A percentile compares a stretch with the other conserved stretches of the same genome.
Evolutionary conservation across 2,329 filamentous ascomycete species (phyloP).

Genomic region (Verticillium isaacii): DNA sequence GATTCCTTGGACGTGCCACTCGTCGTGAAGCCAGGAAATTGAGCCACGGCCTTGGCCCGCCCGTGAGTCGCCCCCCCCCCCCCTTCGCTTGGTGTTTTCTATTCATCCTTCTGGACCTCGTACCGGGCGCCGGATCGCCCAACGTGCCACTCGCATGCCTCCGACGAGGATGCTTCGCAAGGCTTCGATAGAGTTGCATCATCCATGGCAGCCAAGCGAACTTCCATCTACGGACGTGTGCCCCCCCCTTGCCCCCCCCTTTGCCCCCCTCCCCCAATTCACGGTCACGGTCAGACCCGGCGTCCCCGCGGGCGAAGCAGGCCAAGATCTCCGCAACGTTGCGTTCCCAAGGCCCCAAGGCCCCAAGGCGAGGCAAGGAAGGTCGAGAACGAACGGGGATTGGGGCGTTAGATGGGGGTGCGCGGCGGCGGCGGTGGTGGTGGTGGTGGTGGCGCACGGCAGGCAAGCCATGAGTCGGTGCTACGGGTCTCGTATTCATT

Average conservation of each 20-base stretch:
- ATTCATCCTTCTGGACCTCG: too few relatives aligned
- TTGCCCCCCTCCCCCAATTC: too few relatives aligned
- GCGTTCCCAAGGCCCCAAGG: neutral
- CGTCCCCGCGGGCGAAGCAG: neutral
- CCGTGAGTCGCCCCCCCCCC: neutral
- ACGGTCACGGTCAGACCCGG: neutral
- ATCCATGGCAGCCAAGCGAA: neutral
- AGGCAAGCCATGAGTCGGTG: neutral
- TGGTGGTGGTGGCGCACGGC: neutral
- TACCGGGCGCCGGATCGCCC: too few relatives aligned
- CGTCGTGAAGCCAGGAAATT: too few relatives aligned
- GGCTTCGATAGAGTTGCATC: neutral
- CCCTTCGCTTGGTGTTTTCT: too few relatives aligned
- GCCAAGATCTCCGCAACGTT: neutral
- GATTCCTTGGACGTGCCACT: neutral
- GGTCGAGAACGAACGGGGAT: neutral
- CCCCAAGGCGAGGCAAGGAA: neutral
- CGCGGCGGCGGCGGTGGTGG: too few relatives aligned
- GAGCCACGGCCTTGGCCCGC: neutral
- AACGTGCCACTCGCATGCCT: neutral
- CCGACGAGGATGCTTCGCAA: neutral
- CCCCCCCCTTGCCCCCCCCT: neutral
- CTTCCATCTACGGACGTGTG: neutral
- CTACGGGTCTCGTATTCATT: neutral
- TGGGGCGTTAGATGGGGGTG: too few relatives aligned